Percentiles rank a stretch among this genome's conserved stretches.
phyloP scores from a whole-genome alignment of 306 rosid species.

The Castanopsis chinensis region DNA sequence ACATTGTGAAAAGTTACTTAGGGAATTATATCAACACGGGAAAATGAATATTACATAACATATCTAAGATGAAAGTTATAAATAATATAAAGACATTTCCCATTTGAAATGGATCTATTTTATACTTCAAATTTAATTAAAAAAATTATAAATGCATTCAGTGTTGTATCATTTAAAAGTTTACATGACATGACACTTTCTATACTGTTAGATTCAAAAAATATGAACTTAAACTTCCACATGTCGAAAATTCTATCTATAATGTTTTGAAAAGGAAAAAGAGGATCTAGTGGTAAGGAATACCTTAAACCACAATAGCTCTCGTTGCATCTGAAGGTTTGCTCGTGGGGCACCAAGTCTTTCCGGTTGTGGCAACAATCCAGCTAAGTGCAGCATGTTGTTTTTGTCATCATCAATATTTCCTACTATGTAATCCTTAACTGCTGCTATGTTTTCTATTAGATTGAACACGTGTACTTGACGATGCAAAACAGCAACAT shows the following conservation, averaged over 20 bases:
- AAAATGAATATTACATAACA: neutral
- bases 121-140: no score
- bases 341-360: neutral
- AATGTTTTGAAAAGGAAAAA: neutral
- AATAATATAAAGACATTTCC: no score
- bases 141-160: no score
- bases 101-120: no score
- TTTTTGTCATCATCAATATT: neutral
- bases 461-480: neutral
- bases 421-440: neutral
- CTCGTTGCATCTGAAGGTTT: constrained; percentile 14
- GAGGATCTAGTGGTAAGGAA: neutral
- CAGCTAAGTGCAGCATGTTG: constrained; percentile 20
- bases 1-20: neutral
- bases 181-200: neutral
- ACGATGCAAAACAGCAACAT: neutral
- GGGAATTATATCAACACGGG: no score
- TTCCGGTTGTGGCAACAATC: neutral
- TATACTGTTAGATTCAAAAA: no score
- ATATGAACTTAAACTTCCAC: no score
- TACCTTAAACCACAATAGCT: constrained; percentile 1
- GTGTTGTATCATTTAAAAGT: no score
- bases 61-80: neutral
- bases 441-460: neutral
- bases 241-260: no score